These are phyloP conservation scores for Neurospora crassa DNA, from an alignment of 2,329 filamentous ascomycete genomes.

Conservation along the genomic window DNA sequence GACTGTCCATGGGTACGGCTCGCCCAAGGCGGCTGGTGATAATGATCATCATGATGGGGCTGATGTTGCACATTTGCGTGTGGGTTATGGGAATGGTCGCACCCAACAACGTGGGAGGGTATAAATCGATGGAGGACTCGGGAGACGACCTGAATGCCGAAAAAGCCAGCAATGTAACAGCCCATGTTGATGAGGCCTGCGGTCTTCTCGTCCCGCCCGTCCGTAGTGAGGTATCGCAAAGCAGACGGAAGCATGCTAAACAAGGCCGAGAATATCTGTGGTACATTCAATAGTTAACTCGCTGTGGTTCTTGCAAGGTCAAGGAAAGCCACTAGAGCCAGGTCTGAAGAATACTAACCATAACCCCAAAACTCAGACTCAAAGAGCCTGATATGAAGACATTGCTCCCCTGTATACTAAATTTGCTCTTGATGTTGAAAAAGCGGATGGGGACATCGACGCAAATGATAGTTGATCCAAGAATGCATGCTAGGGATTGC, in stretches of 20 bases:
- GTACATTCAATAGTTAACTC: background rate
- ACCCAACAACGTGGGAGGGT: conserved; percentile 72
- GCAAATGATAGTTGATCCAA: conserved; percentile 78
- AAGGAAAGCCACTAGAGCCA: conserved; percentile 3
- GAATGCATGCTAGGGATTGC: conserved; percentile 44
- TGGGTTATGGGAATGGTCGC: conserved; percentile 63
- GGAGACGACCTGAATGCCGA: conserved; percentile 67
- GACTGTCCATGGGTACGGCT: conserved; percentile 11
- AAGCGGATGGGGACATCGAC: conserved; percentile 68
- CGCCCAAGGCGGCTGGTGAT: conserved; percentile 3
- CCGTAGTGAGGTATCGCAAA: conserved; percentile 63
- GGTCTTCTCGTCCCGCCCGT: conserved; percentile 53
- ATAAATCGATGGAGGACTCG: conserved; percentile 63
- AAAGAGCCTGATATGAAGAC: conserved; percentile 78
- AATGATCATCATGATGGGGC: conserved; percentile 13
- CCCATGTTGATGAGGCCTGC: conserved; percentile 62
- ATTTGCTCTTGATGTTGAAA: conserved; percentile 64
- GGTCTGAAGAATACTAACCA: conserved; percentile 51
- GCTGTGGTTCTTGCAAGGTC: background rate
- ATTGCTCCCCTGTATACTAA: conserved; percentile 84
- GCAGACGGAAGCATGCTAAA: conserved; percentile 90
- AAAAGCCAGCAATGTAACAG: conserved; percentile 61
- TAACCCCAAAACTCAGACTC: conserved; percentile 89
- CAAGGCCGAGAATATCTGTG: conserved; percentile 78
- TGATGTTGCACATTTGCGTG: conserved; percentile 25